A percentile compares a stretch with the other conserved stretches of the same genome.
Evolutionary conservation across 352 stramenopile species (phyloP).

Genomic region (Phytophthora melonis): DNA sequence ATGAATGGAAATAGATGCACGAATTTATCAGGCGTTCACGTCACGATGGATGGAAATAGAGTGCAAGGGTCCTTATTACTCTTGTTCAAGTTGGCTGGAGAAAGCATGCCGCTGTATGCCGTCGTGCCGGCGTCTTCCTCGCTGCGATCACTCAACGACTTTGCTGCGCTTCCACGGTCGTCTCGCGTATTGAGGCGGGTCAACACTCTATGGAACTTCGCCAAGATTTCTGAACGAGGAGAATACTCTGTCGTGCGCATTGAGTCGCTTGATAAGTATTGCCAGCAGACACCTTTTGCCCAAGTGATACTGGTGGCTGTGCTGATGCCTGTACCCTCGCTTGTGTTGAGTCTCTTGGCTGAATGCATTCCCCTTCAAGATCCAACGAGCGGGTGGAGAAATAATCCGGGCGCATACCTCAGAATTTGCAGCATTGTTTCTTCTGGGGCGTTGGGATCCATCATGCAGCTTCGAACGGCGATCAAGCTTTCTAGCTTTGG

Average conservation of each 20-base stretch:
- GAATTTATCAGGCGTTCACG: no score
- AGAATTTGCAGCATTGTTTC: background rate
- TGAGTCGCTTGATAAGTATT: background rate
- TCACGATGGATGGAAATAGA: background rate
- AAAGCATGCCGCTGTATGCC: background rate
- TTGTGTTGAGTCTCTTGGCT: background rate
- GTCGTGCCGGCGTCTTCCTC: background rate
- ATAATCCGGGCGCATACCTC: background rate
- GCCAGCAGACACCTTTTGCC: background rate
- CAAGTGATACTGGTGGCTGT: background rate
- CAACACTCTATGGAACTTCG: background rate
- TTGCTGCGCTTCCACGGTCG: background rate
- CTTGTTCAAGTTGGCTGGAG: background rate
- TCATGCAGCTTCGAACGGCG: background rate
- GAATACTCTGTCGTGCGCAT: background rate
- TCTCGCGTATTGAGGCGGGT: background rate
- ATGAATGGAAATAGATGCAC: no score
- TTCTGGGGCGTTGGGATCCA: background rate
- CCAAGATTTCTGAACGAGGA: background rate
- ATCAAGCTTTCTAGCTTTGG: background rate
- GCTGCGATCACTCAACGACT: background rate
- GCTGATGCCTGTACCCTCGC: background rate
- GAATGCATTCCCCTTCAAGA: background rate
- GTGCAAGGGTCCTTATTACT: background rate
- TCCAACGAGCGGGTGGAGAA: background rate